Percentiles rank a stretch among this genome's conserved stretches.
Conservation (phyloP, 2,329 filamentous ascomycete species). For the Monilinia fructicola region DNA sequence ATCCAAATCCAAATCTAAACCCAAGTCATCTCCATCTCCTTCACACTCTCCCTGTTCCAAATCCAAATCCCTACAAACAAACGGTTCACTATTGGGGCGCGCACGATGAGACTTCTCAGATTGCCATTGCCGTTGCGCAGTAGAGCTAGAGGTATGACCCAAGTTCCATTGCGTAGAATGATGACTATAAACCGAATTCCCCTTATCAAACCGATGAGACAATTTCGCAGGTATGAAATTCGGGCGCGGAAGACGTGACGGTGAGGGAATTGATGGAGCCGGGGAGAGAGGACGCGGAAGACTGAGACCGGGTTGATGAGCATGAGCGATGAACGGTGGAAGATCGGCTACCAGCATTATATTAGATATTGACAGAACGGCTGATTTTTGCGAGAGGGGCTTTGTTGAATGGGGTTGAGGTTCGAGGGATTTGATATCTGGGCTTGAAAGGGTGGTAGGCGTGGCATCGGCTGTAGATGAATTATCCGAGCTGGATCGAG, state of each 20-base stretch:
- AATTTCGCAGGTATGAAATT: not conserved
- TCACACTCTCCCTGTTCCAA: too few relatives aligned
- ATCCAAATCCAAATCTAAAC: not conserved
- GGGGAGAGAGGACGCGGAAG: not conserved
- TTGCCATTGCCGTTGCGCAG: not conserved
- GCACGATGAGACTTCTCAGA: not conserved
- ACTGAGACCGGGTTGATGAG: not conserved
- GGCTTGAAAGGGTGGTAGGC: not conserved
- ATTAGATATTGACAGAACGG: not conserved
- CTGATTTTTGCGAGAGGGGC: not conserved
- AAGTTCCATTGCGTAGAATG: not conserved
- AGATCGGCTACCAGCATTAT: conserved; percentile 14
- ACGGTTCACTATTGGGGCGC: not conserved
- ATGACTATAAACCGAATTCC: not conserved
- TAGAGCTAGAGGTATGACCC: not conserved
- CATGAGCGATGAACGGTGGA: not conserved
- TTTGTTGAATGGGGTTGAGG: not conserved
- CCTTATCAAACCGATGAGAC: not conserved
- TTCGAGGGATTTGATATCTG: not conserved
- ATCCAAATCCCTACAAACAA: not conserved
- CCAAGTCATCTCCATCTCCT: too few relatives aligned
- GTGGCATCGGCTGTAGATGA: not conserved
- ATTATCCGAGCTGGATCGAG: not conserved
- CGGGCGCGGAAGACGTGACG: not conserved
- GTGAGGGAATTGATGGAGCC: not conserved